Evolutionary conservation across 768 basidiomycete genomes (phyloP), one percentile per base, ranked within the genome.

Genomic region (Auriscalpium vulgare): DNA sequence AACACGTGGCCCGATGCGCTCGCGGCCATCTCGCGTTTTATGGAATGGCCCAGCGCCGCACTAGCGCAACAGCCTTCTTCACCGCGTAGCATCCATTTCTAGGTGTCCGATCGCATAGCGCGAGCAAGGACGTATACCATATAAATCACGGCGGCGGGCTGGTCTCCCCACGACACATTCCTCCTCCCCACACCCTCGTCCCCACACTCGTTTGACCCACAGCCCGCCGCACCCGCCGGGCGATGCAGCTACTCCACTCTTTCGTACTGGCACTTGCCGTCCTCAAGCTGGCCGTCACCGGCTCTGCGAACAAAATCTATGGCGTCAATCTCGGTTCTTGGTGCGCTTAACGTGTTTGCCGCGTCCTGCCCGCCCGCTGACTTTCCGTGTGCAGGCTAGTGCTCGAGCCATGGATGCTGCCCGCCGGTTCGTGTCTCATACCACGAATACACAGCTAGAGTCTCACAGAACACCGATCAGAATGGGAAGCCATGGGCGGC

Each of bases 381-480:
- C 59, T 44, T 13, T 5, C n/a, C 29, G 8, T 5, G 16, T 56
- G 10, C 54, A 89, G 88, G 88, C 75, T 91, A 50, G 68, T 91
- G 0, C 67, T 88, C 6, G 88, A 91, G 63, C 62, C 87, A n/a
- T 91, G 88, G 88, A 91, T 91, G 88, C 74, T 88, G 44, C 87
- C 87, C 9, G 71, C 75, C 67, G 84, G 84, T 84, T 57, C 5
- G 11, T 19, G 19, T 23, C 4, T 14, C 19, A 10, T 29, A 4
- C 56, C 17, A 16, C 6, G 43, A 38, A 37, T 38, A 35, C 47
- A 36, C 13, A 8, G n/a, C 11, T 29, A 7, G 29, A 29, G 4
- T n/a, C 16, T 17, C 36, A 13, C 5, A 51, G 37, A 44, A 10
- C 19, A 23, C 43, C 7, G 11, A 2, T 29, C 60, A 85, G 88